Base-by-base conservation (phyloP, 208 protist species). In the Trypanosoma brucei region DNA sequence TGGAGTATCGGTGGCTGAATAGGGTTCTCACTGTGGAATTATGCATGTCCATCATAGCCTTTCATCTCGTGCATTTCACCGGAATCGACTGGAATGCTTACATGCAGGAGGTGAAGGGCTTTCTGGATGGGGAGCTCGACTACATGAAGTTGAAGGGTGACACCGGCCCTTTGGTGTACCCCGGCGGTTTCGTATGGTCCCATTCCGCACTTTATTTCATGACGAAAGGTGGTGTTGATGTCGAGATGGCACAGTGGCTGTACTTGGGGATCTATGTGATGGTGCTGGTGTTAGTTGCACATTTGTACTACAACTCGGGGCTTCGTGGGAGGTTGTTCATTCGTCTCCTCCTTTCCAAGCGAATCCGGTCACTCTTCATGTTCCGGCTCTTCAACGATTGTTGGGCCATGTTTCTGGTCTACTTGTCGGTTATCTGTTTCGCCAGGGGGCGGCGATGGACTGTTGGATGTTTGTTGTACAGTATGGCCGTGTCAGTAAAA, bases 401-500 rank as follows among this genome's bases (percentile, higher is more conserved):
- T 59, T 88, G 74, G 80, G 80, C 83, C 34, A 95, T 96, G 81
- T 45, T 93, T 3, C 72, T 97, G 40, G 22, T 88, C 30, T 91
- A 91, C 58, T 44, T 76, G 13, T 75, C 91, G 8, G 55, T 97
- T 55, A 46, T 73, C 5, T 56, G 71, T 22, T 61, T 88, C 38
- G 71, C 81, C 5, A 75, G 73, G 11, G 56, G 48, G 31, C 71
- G 69, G 3, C 65, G 70, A n/a, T 91, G 81, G 78, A 53, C 76
- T 50, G 44, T 89, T 3, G 86, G 86, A 5, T 83, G 71, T 53
- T 62, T 95, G 6, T 59, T 90, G 36, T 92, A 75, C 63, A 88
- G 78, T 59, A 62, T 89, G n/a, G 91, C 91, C 8, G 82, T 98
- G 14, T 97, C 92, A 1, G 75, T 99, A 37, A 98, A 99, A 71